phyloP scores from a whole-genome alignment of 495 filamentous ascomycete species.

The Penicillium nucicola region DNA sequence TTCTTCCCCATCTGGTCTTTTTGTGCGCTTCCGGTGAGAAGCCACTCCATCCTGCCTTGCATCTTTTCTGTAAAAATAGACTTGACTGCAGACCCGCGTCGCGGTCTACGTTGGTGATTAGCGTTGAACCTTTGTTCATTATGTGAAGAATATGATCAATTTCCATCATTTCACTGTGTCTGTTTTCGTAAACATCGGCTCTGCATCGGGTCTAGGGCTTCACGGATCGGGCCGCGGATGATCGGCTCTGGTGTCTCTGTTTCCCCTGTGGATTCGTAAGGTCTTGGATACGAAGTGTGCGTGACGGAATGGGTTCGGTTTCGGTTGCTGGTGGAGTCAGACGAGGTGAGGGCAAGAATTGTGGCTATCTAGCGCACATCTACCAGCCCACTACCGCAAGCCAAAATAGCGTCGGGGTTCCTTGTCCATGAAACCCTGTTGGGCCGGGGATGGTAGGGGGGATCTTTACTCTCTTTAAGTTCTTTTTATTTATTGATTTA shows the following conservation, averaged over 20 bases:
- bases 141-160: slow-evolving; percentile 43
- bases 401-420: too few relatives aligned
- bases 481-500: too few relatives aligned
- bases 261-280: background rate
- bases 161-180: slow-evolving; percentile 10
- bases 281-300: background rate
- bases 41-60: slow-evolving; percentile 21
- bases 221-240: slow-evolving; percentile 3
- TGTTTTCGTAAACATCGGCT: background rate
- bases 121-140: slow-evolving; percentile 37
- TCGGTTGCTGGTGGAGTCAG: too few relatives aligned
- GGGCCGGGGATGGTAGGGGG: too few relatives aligned
- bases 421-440: too few relatives aligned
- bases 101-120: slow-evolving; percentile 39
- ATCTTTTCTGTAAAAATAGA: slow-evolving; percentile 47
- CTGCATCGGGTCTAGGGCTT: slow-evolving; percentile 7
- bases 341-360: too few relatives aligned
- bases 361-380: too few relatives aligned
- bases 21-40: slow-evolving; percentile 14
- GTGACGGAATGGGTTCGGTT: too few relatives aligned
- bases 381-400: too few relatives aligned
- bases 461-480: too few relatives aligned
- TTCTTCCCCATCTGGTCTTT: slow-evolving; percentile 13
- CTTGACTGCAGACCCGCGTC: slow-evolving; percentile 28
- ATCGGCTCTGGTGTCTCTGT: slow-evolving; percentile 1